A percentile compares a stretch with the other conserved stretches of the same genome.
Conservation (phyloP, 1,284 basidiomycete species). For the Leccinum cinnamomeum region DNA sequence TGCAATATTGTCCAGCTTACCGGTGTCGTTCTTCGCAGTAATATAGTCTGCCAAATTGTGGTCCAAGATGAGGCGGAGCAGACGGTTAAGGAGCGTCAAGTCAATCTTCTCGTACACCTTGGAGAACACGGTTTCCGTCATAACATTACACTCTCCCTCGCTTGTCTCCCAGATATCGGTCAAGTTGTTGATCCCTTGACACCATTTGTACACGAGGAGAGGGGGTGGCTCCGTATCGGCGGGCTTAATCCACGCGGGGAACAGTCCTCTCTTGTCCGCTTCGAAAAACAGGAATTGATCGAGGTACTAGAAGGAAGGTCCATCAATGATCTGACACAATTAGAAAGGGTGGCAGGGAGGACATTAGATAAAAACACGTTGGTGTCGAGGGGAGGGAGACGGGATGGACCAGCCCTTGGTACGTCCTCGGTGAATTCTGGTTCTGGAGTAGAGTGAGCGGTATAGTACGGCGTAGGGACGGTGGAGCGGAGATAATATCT, state of each 20-base stretch:
- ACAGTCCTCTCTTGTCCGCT: constrained; percentile 95
- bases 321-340: constrained; percentile 12
- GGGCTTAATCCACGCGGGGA: constrained; percentile 98
- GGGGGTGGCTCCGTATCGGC: constrained; percentile 90
- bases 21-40: constrained; percentile 95
- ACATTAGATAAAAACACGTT: constrained; percentile 14
- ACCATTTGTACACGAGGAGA: no score
- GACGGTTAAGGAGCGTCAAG: constrained; percentile 88
- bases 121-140: constrained; percentile 96
- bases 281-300: constrained; percentile 90
- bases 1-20: constrained; percentile 32
- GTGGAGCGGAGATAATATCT: no score
- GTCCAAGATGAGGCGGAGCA: constrained; percentile 91
- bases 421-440: constrained; percentile 20
- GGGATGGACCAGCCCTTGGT: constrained; percentile 32
- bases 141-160: constrained; percentile 94
- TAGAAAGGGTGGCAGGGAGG: constrained; percentile 7
- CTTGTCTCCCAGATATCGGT: constrained; percentile 96
- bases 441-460: constrained; percentile 35
- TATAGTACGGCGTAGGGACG: constrained; percentile 1
- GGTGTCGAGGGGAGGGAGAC: constrained; percentile 25
- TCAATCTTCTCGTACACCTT: constrained; percentile 99
- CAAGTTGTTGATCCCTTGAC: constrained; percentile 42
- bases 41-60: constrained; percentile 98
- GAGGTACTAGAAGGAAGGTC: constrained; percentile 59